These are phyloP conservation scores for Pseudopithomyces chartarum DNA, from an alignment of 2,329 filamentous ascomycete species.

Conservation along the genomic window DNA sequence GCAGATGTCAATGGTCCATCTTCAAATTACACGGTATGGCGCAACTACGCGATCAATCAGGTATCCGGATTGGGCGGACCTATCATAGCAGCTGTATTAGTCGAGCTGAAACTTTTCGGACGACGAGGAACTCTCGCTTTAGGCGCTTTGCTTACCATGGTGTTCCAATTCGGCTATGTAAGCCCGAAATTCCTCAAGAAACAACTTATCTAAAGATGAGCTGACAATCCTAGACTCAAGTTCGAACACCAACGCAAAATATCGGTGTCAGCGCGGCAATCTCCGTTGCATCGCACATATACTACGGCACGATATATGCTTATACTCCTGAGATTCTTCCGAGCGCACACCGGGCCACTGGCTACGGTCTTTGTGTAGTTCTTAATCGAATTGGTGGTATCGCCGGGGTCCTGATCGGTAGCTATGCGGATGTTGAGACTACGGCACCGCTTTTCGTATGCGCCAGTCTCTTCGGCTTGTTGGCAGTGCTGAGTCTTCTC, in stretches of 20 bases:
- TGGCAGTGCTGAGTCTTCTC: constrained; percentile 25
- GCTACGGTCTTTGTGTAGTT: constrained; percentile 27
- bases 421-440: constrained; percentile 29
- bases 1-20: constrained; percentile 10
- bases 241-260: constrained; percentile 28
- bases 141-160: constrained; percentile 24
- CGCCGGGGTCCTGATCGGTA: constrained; percentile 27
- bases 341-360: constrained; percentile 24
- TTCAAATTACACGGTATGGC: constrained; percentile 20
- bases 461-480: constrained; percentile 27
- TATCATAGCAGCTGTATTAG: constrained; percentile 21
- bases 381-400: constrained; percentile 32
- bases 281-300: constrained; percentile 24
- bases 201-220: neutral
- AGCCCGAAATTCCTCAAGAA: neutral
- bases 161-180: constrained; percentile 26
- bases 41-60: constrained; percentile 25
- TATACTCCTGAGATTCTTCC: constrained; percentile 29
- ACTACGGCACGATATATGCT: constrained; percentile 29
- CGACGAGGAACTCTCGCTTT: constrained; percentile 25
- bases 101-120: constrained; percentile 26
- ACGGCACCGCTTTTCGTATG: constrained; percentile 31
- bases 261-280: constrained; percentile 25
- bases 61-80: constrained; percentile 38
- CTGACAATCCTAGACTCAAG: constrained; percentile 18